Conservation (phyloP, 371 early-diverging fungal genomes). For the Choanephora cucurbitarum region DNA sequence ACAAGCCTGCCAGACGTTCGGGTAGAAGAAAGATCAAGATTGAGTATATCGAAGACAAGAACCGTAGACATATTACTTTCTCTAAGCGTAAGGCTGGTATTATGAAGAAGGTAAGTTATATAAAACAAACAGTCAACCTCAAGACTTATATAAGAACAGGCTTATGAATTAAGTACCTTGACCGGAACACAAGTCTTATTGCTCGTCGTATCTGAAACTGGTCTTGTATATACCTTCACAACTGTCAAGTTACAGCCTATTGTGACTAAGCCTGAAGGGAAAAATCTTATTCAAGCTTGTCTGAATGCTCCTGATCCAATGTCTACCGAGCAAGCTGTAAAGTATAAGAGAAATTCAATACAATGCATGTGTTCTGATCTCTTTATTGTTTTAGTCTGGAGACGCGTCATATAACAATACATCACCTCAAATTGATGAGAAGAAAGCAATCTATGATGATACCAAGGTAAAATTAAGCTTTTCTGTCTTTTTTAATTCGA, state of each 20-base stretch:
- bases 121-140: constrained; percentile 3
- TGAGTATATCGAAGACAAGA: constrained; percentile 95
- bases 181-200: constrained; percentile 98
- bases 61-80: constrained; percentile 95
- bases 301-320: constrained; percentile 81
- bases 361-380: too few species aligned
- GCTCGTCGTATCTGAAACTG: constrained; percentile 97
- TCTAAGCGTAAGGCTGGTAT: constrained; percentile 98
- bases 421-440: constrained; percentile 22
- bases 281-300: constrained; percentile 94
- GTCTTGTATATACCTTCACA: constrained; percentile 98
- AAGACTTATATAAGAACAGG: constrained; percentile 65
- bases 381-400: constrained; percentile 21
- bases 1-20: constrained; percentile 62
- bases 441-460: constrained; percentile 22
- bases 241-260: constrained; percentile 96
- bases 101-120: constrained; percentile 90
- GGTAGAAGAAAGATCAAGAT: constrained; percentile 95
- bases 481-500: background rate
- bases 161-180: constrained; percentile 94
- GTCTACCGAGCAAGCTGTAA: constrained; percentile 18
- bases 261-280: constrained; percentile 93
- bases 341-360: background rate
- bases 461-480: constrained; percentile 9
- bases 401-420: constrained; percentile 29